phyloP scores from a whole-genome alignment of 2,329 filamentous ascomycete species.

The Colletotrichum simmondsii region DNA sequence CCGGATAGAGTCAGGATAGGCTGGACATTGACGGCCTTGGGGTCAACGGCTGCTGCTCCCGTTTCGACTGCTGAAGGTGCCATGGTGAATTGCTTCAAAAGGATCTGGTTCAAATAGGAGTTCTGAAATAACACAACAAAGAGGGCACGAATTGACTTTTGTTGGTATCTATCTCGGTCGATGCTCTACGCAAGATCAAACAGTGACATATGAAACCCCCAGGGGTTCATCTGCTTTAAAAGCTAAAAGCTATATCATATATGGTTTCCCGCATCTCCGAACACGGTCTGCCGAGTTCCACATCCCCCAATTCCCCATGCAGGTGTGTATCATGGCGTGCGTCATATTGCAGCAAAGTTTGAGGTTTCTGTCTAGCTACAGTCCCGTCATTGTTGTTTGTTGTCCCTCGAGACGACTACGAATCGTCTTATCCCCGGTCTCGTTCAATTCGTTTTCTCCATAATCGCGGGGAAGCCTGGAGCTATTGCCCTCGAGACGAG shows the following conservation, averaged over 20 bases:
- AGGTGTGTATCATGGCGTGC: no score
- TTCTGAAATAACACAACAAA: not conserved
- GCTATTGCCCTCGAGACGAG: constrained; percentile 26
- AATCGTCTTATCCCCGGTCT: not conserved
- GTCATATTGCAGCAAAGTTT: no score
- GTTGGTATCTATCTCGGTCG: no score
- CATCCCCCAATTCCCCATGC: no score
- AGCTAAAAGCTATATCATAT: not conserved
- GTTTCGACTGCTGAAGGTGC: not conserved
- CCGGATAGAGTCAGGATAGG: constrained; percentile 42
- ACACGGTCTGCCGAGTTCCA: no score
- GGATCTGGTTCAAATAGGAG: not conserved
- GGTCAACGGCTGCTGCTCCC: not conserved
- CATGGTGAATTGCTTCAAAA: not conserved
- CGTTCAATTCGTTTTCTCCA: not conserved
- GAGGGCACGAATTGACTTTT: no score
- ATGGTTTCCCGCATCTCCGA: no score
- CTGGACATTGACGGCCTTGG: constrained; percentile 17
- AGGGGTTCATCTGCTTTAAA: not conserved
- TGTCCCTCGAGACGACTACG: constrained; percentile 20
- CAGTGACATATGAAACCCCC: not conserved
- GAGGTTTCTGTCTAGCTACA: no score
- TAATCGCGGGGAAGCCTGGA: constrained; percentile 25
- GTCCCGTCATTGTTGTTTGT: not conserved
- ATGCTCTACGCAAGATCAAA: not conserved